Conservation (phyloP, 192 early-diverging fungal species). For the Cetraspora pellucida region DNA sequence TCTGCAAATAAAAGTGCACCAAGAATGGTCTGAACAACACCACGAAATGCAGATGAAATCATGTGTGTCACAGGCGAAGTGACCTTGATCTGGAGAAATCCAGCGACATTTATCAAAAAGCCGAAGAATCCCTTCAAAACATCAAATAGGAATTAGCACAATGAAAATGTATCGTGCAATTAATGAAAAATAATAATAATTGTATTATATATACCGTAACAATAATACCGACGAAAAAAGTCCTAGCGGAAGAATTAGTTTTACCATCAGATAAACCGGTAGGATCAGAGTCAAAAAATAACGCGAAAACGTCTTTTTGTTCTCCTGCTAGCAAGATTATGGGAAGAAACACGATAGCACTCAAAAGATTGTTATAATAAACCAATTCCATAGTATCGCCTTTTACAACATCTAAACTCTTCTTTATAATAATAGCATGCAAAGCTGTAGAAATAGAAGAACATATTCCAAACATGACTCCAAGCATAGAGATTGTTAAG, state of each 20-base stretch:
- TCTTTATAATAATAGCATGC: constrained; percentile 67
- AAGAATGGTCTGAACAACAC: constrained; percentile 50
- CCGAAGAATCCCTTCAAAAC: constrained; percentile 52
- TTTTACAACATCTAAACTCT: constrained; percentile 46
- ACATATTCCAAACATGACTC: constrained; percentile 53
- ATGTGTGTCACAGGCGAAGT: constrained; percentile 64
- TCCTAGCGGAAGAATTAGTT: constrained; percentile 21
- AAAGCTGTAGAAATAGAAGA: constrained; percentile 57
- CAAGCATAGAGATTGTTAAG: constrained; percentile 36
- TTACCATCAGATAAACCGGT: neutral
- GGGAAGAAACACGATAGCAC: constrained; percentile 45
- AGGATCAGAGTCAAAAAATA: no score
- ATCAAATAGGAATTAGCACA: neutral
- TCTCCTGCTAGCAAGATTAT: constrained; percentile 55
- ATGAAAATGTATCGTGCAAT: neutral
- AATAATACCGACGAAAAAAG: constrained; percentile 40
- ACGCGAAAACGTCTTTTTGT: constrained; percentile 7
- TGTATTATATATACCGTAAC: constrained; percentile 28
- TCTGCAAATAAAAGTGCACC: constrained; percentile 43
- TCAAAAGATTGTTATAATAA: constrained; percentile 64
- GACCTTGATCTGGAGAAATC: constrained; percentile 66
- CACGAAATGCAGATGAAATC: constrained; percentile 60
- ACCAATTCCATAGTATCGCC: constrained; percentile 58
- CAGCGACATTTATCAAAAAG: constrained; percentile 63
- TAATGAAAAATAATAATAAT: neutral